Conservation (phyloP, 305 asterid genomes). For the Ruellia speciosa region DNA sequence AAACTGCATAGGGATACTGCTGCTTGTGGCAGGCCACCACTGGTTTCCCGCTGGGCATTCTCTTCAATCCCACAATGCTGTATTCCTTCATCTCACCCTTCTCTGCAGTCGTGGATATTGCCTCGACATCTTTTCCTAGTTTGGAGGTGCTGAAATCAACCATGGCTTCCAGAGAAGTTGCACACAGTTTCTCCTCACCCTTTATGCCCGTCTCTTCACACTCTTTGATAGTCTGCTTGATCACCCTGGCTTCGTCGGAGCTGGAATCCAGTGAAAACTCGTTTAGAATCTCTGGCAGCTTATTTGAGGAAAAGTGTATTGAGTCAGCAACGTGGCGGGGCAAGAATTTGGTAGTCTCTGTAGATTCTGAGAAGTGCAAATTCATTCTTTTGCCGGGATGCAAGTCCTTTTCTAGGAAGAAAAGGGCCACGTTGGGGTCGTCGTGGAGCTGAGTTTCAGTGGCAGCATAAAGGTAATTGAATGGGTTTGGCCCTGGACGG, state of each 20-base stretch:
- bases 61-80: constrained; percentile 35
- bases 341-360: constrained; percentile 37
- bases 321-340: constrained; percentile 60
- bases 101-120: constrained; percentile 47
- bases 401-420: constrained; percentile 58
- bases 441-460: constrained; percentile 58
- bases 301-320: constrained; percentile 55
- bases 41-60: constrained; percentile 26
- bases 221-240: constrained; percentile 45
- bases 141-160: constrained; percentile 63
- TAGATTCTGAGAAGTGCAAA: constrained; percentile 39
- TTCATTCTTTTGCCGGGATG: constrained; percentile 45
- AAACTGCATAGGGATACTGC: constrained; percentile 65
- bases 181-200: constrained; percentile 62
- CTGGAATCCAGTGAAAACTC: constrained; percentile 38
- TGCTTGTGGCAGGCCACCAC: constrained; percentile 70
- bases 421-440: constrained; percentile 52
- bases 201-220: constrained; percentile 45
- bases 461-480: constrained; percentile 48
- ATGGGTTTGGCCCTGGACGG: constrained; percentile 31
- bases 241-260: constrained; percentile 37
- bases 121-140: constrained; percentile 42
- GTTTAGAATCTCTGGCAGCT: constrained; percentile 42
- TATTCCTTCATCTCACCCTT: constrained; percentile 29
- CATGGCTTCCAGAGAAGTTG: constrained; percentile 77